phyloP scores from a whole-genome alignment of 2,329 filamentous ascomycete genomes.

The Aspergillus spinulosporus region DNA sequence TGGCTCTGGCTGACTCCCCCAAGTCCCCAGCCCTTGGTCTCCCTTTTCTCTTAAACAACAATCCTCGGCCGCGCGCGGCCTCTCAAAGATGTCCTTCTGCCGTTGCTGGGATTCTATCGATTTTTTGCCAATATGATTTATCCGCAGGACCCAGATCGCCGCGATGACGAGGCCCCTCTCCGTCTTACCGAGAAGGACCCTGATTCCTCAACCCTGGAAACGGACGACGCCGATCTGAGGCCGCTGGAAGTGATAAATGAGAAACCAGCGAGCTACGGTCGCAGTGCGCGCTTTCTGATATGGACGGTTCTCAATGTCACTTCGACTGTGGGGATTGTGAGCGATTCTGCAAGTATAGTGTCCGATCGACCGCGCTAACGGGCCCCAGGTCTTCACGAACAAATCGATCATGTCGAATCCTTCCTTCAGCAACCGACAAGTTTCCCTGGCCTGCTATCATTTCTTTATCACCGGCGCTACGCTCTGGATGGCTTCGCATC shows the following conservation, averaged over 20 bases:
- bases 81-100: neutral
- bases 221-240: conserved; percentile 3
- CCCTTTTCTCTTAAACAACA: conserved; percentile 6
- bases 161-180: conserved; percentile 9
- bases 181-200: neutral
- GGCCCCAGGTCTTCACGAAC: conserved; percentile 24
- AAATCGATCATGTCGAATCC: conserved; percentile 23
- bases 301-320: conserved; percentile 24
- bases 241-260: conserved; percentile 6
- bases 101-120: neutral
- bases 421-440: conserved; percentile 24
- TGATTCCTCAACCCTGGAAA: conserved; percentile 1
- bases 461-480: conserved; percentile 25
- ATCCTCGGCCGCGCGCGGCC: conserved; percentile 2
- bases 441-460: conserved; percentile 27
- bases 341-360: neutral
- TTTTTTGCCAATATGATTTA: conserved; percentile 2
- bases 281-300: conserved; percentile 14
- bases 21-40: neutral
- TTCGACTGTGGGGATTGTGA: conserved; percentile 26
- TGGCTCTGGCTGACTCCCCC: conserved; percentile 1
- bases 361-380: neutral
- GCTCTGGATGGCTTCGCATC: conserved; percentile 22
- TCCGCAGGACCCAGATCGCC: neutral
- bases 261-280: neutral